Percentiles rank a stretch among this genome's conserved stretches.
phyloP scores from a whole-genome alignment of 1,284 basidiomycete genomes.

The Rhizopogon hawkerae region DNA sequence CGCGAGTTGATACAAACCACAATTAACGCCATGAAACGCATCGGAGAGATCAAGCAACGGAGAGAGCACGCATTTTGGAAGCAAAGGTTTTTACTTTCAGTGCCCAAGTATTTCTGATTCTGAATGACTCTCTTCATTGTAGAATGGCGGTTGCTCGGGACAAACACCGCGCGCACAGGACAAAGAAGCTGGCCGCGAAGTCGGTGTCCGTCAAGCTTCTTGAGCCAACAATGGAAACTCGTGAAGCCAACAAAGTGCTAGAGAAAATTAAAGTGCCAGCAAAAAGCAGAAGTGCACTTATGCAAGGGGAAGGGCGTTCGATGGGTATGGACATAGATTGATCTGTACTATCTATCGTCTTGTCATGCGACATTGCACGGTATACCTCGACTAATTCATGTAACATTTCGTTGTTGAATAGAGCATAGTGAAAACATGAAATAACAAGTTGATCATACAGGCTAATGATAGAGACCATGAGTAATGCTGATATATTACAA shows the following conservation, averaged over 20 bases:
- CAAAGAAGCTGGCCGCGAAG: conserved; percentile 53
- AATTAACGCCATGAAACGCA: conserved; percentile 94
- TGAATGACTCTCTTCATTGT: conserved; percentile 4
- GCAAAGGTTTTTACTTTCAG: conserved; percentile 52
- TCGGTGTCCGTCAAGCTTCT: conserved; percentile 61
- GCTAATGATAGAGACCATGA: background rate
- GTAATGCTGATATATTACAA: conserved; percentile 14
- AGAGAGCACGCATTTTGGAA: conserved; percentile 98
- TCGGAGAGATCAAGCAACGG: conserved; percentile 86
- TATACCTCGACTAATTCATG: background rate
- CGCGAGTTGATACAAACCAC: conserved; percentile 90
- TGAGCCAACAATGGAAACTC: conserved; percentile 50
- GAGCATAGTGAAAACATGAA: background rate
- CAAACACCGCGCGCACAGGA: conserved; percentile 60
- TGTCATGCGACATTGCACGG: background rate
- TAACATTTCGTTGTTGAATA: background rate
- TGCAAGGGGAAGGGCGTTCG: conserved; percentile 66
- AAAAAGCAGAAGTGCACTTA: conserved; percentile 63
- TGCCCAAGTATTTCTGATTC: conserved; percentile 8
- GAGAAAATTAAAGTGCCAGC: conserved; percentile 77
- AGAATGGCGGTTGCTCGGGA: conserved; percentile 78
- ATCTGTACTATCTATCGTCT: conserved; percentile 12
- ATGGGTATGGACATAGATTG: conserved; percentile 81
- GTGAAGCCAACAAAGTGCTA: conserved; percentile 43
- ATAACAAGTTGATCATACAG: background rate